Percentiles rank a stretch among this genome's conserved stretches.
Conservation (phyloP, 108 stramenopile genomes). For the Fragilariopsis cylindrus region DNA sequence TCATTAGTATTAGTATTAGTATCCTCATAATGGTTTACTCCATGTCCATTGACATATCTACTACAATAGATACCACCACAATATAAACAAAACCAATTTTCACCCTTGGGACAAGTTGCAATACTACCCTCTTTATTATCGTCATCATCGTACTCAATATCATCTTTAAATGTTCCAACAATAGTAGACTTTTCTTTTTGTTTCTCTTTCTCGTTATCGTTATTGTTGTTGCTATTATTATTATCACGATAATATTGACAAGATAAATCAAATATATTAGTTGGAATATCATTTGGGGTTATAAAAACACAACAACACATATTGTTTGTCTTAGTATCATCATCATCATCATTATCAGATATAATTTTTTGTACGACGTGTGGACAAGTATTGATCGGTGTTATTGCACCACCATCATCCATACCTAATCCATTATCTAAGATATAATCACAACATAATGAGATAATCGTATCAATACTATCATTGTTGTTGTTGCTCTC, state of each 20-base stretch:
- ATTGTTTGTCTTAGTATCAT: not conserved
- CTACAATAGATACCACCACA: constrained; percentile 65
- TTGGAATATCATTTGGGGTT: not conserved
- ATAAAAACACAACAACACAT: not conserved
- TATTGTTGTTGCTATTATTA: not conserved
- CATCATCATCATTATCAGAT: not conserved
- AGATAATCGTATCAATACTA: constrained; percentile 21
- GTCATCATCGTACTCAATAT: not conserved
- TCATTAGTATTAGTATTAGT: constrained; percentile 12
- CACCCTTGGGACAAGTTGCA: constrained; percentile 44
- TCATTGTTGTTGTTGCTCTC: constrained; percentile 4
- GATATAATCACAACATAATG: constrained; percentile 69
- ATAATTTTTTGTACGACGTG: constrained; percentile 32
- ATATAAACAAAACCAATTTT: constrained; percentile 79
- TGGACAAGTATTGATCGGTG: constrained; percentile 71
- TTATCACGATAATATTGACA: not conserved
- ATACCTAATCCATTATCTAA: constrained; percentile 50
- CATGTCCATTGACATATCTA: constrained; percentile 78
- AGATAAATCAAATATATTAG: not conserved
- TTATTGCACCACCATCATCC: constrained; percentile 69
- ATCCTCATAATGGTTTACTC: constrained; percentile 59
- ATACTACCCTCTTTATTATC: not conserved
- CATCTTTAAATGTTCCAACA: constrained; percentile 20
- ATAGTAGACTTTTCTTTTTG: not conserved
- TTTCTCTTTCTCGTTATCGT: not conserved